Conservation (phyloP, 176 grass and related monocot genomes). For the Cenchrus purpureus region DNA sequence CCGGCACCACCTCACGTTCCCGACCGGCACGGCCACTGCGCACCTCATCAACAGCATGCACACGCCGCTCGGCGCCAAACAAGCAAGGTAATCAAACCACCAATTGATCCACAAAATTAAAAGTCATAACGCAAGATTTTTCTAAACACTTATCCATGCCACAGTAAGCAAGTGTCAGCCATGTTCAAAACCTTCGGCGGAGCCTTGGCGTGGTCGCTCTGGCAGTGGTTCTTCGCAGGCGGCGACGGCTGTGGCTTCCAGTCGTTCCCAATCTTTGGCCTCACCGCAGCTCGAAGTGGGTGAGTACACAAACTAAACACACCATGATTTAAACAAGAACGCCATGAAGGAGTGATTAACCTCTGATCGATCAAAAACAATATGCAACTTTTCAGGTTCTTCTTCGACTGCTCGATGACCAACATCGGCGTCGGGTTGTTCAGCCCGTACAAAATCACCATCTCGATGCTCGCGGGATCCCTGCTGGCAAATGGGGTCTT, state of each 20-base stretch:
- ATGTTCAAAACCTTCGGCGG: constrained; percentile 61
- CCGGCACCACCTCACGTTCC: constrained; percentile 62
- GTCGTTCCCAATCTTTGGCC: constrained; percentile 63
- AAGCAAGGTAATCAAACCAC: constrained; percentile 4
- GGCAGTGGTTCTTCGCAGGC: constrained; percentile 65
- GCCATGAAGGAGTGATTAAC: neutral
- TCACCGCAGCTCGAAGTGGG: constrained; percentile 43
- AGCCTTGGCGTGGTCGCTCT: constrained; percentile 52
- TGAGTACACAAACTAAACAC: neutral
- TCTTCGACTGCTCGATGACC: constrained; percentile 66
- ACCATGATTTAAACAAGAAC: neutral
- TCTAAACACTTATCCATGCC: neutral
- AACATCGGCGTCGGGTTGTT: constrained; percentile 69
- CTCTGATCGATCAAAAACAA: neutral
- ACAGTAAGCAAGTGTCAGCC: constrained; percentile 50
- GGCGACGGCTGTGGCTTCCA: constrained; percentile 54
- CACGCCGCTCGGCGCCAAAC: constrained; percentile 48
- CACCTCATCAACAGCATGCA: constrained; percentile 81
- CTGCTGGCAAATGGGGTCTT: constrained; percentile 63
- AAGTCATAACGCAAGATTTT: no score
- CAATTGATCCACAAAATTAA: no score
- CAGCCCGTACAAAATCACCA: constrained; percentile 54
- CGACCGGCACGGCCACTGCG: constrained; percentile 63
- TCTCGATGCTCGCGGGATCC: constrained; percentile 62
- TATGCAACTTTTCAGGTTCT: constrained; percentile 48